Conservation (phyloP, 179 eudicot genomes). For the Silene coronaria region DNA sequence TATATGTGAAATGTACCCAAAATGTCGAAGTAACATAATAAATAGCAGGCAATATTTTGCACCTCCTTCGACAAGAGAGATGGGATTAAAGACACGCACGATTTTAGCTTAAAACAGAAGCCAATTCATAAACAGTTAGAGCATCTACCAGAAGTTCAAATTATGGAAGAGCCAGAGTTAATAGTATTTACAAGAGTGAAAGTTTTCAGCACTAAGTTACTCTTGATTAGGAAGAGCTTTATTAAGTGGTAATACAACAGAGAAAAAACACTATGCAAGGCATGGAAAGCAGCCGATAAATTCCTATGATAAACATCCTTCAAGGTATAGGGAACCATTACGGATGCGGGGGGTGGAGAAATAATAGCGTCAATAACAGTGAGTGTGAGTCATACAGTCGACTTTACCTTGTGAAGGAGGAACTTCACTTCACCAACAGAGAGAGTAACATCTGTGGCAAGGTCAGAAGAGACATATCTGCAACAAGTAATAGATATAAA, state of each 20-base stretch:
- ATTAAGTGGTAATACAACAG: not conserved
- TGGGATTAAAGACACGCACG: not conserved
- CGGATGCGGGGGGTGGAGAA: not conserved
- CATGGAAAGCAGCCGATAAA: not conserved
- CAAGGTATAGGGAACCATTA: not conserved
- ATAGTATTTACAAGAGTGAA: not conserved
- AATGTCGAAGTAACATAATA: too few relatives aligned
- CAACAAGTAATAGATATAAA: constrained; percentile 19
- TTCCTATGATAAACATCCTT: not conserved
- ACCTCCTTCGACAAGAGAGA: not conserved
- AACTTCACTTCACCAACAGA: constrained; percentile 54
- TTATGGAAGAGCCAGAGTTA: not conserved
- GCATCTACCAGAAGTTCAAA: not conserved
- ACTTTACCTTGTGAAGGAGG: constrained; percentile 66
- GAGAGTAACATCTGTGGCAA: constrained; percentile 59
- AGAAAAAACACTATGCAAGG: not conserved
- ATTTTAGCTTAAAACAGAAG: not conserved
- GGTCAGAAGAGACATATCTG: constrained; percentile 68
- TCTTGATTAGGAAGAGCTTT: not conserved
- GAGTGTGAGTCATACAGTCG: not conserved
- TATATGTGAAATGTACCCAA: not conserved
- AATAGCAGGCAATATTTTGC: not conserved
- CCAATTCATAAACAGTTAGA: not conserved
- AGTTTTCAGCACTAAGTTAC: not conserved
- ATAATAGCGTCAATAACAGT: not conserved